Conservation (phyloP, 148 eudicot species). For the Pharnaceum exiguum region DNA sequence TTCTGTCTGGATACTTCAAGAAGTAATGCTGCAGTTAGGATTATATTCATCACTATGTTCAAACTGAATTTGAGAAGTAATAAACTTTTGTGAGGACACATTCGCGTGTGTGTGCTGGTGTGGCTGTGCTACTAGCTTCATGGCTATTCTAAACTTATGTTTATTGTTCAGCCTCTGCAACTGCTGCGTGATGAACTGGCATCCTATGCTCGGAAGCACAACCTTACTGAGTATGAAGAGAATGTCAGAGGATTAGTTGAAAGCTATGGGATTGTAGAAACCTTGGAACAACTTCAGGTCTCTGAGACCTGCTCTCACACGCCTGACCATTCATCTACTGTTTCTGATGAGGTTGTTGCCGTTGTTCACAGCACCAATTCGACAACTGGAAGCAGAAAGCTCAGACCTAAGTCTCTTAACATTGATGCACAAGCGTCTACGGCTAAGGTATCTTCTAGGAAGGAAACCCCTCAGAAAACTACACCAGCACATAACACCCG, state of each 20-base stretch:
- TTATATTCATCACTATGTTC: no score
- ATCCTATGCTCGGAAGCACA: constrained; percentile 51
- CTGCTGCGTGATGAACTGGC: constrained; percentile 71
- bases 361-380: constrained; percentile 53
- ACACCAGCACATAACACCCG: constrained; percentile 24
- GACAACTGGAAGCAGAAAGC: constrained; percentile 37
- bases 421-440: constrained; percentile 31
- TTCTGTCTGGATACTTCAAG: no score
- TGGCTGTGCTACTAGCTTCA: background rate
- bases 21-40: no score
- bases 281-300: constrained; percentile 55
- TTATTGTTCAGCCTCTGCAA: constrained; percentile 50
- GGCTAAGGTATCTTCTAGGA: constrained; percentile 31
- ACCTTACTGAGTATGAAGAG: constrained; percentile 54
- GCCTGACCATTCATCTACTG: constrained; percentile 40
- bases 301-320: constrained; percentile 54
- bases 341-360: constrained; percentile 64
- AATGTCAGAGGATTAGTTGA: constrained; percentile 49
- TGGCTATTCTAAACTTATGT: background rate
- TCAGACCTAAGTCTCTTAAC: constrained; percentile 45
- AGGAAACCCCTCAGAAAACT: constrained; percentile 25
- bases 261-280: constrained; percentile 55
- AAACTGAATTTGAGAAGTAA: no score
- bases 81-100: no score
- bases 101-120: no score